A percentile compares a stretch with the other conserved stretches of the same genome.
Conservation (phyloP, 2,329 filamentous ascomycete genomes). For the Albophoma yamanashiensis region DNA sequence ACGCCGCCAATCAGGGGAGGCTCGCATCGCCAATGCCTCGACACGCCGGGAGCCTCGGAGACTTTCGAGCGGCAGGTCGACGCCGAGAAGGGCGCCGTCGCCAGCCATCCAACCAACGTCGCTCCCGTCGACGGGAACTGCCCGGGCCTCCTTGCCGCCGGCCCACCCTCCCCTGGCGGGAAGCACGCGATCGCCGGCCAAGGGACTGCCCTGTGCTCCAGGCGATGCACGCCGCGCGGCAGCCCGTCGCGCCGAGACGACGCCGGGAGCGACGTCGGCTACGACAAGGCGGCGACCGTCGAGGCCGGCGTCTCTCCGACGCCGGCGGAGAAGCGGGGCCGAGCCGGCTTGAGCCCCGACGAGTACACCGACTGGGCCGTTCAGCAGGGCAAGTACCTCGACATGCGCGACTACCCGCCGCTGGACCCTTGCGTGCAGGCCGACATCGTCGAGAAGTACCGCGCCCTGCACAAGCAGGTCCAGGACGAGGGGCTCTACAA, state of each 20-base stretch:
- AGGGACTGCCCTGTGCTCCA: background rate
- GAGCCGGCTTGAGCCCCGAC: conserved; percentile 52
- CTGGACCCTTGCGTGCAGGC: conserved; percentile 65
- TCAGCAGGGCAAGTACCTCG: conserved; percentile 63
- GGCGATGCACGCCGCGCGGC: background rate
- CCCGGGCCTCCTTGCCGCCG: background rate
- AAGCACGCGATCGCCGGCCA: background rate
- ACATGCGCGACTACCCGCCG: conserved; percentile 70
- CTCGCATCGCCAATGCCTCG: conserved; percentile 19
- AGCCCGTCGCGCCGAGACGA: background rate
- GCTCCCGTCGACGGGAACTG: background rate
- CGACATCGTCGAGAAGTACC: conserved; percentile 69
- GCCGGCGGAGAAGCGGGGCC: background rate
- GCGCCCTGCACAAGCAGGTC: conserved; percentile 60
- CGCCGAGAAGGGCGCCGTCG: conserved; percentile 4
- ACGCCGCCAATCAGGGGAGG: conserved; percentile 48
- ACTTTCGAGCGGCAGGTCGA: conserved; percentile 4
- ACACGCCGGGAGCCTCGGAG: conserved; percentile 5
- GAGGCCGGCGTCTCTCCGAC: too few relatives aligned
- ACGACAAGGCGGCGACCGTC: background rate
- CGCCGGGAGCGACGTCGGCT: background rate
- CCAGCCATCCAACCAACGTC: background rate
- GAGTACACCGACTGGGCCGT: conserved; percentile 63
- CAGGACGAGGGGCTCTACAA: conserved; percentile 66
- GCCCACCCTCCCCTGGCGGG: background rate